Evolutionary conservation across 2,329 filamentous ascomycete species (phyloP).

Genomic region (Fusarium scirpi): DNA sequence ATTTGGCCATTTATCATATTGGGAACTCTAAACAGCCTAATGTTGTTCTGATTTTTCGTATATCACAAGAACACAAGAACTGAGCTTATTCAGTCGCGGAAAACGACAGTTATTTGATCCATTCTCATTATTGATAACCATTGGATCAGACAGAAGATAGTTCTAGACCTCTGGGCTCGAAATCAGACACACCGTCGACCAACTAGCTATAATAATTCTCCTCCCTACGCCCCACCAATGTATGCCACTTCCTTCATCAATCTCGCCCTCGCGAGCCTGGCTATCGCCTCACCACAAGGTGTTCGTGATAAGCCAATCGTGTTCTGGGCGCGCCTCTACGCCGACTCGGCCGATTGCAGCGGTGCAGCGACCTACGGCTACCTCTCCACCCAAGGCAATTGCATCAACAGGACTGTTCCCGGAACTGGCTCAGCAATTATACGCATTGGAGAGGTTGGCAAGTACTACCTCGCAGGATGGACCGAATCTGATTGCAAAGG

Average conservation of each 20-base stretch:
- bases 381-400: not conserved
- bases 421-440: not conserved
- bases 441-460: not conserved
- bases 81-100: not conserved
- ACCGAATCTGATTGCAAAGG: not conserved
- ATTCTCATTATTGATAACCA: not conserved
- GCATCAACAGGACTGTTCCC: not conserved
- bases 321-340: not conserved
- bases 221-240: not conserved
- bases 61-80: not conserved
- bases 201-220: not conserved
- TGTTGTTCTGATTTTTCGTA: not conserved
- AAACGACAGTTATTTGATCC: rapidly evolving
- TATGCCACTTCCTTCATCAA: not conserved
- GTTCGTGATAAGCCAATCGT: not conserved
- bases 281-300: not conserved
- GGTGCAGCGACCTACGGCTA: not conserved
- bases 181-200: not conserved
- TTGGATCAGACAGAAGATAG: not conserved
- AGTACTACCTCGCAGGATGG: not conserved
- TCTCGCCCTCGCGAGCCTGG: not conserved
- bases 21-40: not conserved
- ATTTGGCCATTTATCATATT: not conserved
- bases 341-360: not conserved
- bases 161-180: not conserved